Evolutionary conservation across 306 rosid genomes (phyloP).

Genomic region (Trifolium pratense): DNA sequence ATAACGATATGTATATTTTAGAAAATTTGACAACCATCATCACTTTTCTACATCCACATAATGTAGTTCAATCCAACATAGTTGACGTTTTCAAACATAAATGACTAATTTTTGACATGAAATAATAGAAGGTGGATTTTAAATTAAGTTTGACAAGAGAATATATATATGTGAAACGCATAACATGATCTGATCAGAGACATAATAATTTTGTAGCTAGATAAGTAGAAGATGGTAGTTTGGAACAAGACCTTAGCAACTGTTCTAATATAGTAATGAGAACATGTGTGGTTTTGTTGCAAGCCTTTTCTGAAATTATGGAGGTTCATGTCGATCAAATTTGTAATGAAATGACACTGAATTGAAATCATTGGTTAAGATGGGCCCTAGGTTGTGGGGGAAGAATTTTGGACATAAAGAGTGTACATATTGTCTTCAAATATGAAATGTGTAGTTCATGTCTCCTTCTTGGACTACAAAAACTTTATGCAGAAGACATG

Average conservation of each 20-base stretch:
- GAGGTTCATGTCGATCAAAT: constrained; percentile 6
- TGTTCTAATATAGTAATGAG: not conserved
- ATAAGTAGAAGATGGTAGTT: not conserved
- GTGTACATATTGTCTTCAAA: constrained; percentile 39
- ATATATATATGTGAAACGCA: not conserved
- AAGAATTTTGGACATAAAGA: constrained; percentile 27
- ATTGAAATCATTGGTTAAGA: constrained; percentile 27
- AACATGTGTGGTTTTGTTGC: constrained; percentile 14
- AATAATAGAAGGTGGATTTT: too few relatives aligned
- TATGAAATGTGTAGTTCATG: constrained; percentile 46
- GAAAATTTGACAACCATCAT: too few relatives aligned
- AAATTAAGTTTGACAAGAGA: too few relatives aligned
- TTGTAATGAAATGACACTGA: constrained; percentile 32
- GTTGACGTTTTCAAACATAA: too few relatives aligned
- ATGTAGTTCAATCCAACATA: too few relatives aligned
- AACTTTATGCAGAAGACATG: constrained; percentile 30
- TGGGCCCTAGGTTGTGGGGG: constrained; percentile 34
- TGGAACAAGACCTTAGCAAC: not conserved
- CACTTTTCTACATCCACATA: too few relatives aligned
- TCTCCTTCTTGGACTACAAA: constrained; percentile 46
- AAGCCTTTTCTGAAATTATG: constrained; percentile 27
- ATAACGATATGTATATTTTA: too few relatives aligned
- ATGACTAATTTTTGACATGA: too few relatives aligned
- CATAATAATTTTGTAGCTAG: not conserved
- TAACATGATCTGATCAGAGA: not conserved